Conservation (phyloP, 73 alveolate genomes). For the Paramecium tetraurelia region DNA sequence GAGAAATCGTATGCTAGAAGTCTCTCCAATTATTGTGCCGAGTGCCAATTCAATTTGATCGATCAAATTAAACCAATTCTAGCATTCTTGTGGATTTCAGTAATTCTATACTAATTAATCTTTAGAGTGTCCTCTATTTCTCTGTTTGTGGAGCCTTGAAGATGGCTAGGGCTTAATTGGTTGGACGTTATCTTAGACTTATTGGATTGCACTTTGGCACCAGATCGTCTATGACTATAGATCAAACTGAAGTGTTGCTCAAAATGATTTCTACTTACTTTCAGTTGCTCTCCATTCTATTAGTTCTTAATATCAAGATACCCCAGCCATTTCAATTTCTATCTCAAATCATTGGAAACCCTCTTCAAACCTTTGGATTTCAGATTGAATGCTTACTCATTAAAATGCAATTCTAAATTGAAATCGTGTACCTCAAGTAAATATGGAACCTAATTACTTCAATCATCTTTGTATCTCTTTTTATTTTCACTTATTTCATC, state of each 20-base stretch:
- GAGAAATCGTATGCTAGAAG: neutral
- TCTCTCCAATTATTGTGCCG: neutral
- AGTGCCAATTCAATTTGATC: neutral
- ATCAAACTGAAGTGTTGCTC: neutral
- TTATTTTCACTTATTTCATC: neutral
- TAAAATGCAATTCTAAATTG: neutral
- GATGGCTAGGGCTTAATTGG: neutral
- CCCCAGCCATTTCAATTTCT: neutral
- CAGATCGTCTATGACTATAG: neutral
- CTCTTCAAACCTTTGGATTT: neutral
- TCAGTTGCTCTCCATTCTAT: neutral
- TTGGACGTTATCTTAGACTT: neutral
- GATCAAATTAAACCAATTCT: neutral
- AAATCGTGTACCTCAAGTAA: neutral
- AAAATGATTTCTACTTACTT: constrained; percentile 5
- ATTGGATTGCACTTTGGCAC: neutral
- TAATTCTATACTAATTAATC: neutral
- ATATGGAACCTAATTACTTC: neutral
- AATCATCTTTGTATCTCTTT: neutral
- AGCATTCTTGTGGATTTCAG: neutral
- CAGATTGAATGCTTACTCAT: neutral
- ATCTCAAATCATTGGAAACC: constrained; percentile 5
- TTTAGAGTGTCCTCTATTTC: neutral
- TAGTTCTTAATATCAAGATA: neutral
- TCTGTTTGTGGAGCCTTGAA: neutral